A percentile compares a stretch with the other conserved stretches of the same genome.
Evolutionary conservation across 2,329 filamentous ascomycete species (phyloP).

Genomic region (Scortechinia acanthostroma): DNA sequence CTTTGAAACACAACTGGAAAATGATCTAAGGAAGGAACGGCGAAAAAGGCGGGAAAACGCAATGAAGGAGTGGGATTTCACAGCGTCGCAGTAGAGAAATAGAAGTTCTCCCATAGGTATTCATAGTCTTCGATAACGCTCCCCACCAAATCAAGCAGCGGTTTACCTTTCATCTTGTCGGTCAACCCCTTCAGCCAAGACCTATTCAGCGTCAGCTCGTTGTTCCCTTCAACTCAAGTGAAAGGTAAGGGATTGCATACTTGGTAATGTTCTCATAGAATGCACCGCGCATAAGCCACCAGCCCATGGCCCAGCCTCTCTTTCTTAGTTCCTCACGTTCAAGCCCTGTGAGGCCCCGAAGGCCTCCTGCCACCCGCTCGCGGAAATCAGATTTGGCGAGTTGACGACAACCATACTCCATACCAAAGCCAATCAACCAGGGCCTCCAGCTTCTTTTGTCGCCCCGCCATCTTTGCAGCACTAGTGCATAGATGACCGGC

Average conservation of each 20-base stretch:
- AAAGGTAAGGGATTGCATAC: slow-evolving; percentile 1
- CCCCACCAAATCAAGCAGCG: slow-evolving; percentile 54
- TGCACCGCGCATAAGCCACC: slow-evolving; percentile 64
- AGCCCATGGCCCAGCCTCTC: slow-evolving; percentile 58
- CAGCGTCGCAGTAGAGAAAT: slow-evolving; percentile 31
- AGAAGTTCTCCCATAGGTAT: slow-evolving; percentile 66
- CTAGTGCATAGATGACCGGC: slow-evolving; percentile 57
- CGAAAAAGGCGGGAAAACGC: too few species aligned
- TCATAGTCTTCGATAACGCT: slow-evolving; percentile 63
- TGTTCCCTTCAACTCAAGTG: not conserved
- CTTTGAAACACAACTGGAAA: too few species aligned
- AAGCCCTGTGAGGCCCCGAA: slow-evolving; percentile 50
- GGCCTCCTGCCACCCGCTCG: slow-evolving; percentile 34
- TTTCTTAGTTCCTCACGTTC: slow-evolving; percentile 61
- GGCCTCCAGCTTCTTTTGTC: slow-evolving; percentile 60
- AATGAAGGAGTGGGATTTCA: too few species aligned
- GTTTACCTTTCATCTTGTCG: slow-evolving; percentile 47
- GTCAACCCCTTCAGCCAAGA: slow-evolving; percentile 33
- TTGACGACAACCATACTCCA: slow-evolving; percentile 62
- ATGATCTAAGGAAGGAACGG: too few species aligned
- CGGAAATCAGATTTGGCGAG: slow-evolving; percentile 44
- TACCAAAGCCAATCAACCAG: slow-evolving; percentile 57
- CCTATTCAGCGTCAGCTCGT: not conserved
- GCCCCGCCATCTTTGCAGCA: slow-evolving; percentile 53
- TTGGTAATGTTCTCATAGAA: slow-evolving; percentile 63